A percentile compares a stretch with the other conserved stretches of the same genome.
These are phyloP conservation scores for Medicago arabica DNA, from an alignment of 306 rosid genomes.

Conservation along the genomic window DNA sequence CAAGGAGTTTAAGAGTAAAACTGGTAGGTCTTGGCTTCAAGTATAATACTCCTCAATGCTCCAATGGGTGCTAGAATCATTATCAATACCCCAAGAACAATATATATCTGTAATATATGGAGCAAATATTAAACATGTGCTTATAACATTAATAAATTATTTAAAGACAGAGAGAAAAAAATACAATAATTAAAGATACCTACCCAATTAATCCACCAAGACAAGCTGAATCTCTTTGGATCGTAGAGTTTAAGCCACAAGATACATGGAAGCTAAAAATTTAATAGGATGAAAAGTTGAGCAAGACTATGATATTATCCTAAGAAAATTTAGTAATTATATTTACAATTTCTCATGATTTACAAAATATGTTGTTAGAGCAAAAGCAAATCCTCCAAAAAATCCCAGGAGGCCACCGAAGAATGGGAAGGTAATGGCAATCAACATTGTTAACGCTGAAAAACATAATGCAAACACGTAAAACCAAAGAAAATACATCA, in stretches of 20 bases:
- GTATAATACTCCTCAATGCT: no score
- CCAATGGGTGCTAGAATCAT: no score
- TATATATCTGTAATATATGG: no score
- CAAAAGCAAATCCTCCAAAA: slow-evolving; percentile 14
- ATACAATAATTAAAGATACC: slow-evolving; percentile 5
- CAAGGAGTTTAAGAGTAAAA: slow-evolving; percentile 56
- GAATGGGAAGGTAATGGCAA: background rate
- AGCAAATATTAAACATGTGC: background rate
- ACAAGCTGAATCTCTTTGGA: slow-evolving; percentile 68
- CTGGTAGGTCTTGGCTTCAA: slow-evolving; percentile 48
- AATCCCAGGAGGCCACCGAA: background rate
- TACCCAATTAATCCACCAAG: slow-evolving; percentile 88
- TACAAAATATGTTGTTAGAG: slow-evolving; percentile 14
- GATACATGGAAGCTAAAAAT: slow-evolving; percentile 79
- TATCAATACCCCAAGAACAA: no score
- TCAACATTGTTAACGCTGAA: background rate
- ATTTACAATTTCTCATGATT: background rate
- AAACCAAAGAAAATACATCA: background rate
- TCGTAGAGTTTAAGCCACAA: slow-evolving; percentile 82
- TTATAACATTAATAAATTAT: no score
- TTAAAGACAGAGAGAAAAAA: no score
- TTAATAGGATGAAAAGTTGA: background rate
- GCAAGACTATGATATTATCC: background rate
- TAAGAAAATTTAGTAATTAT: background rate
- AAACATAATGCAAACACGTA: background rate